These are phyloP conservation scores for Xerocomus brunneocitrinus DNA, from an alignment of 768 basidiomycete genomes.

Conservation along the genomic window DNA sequence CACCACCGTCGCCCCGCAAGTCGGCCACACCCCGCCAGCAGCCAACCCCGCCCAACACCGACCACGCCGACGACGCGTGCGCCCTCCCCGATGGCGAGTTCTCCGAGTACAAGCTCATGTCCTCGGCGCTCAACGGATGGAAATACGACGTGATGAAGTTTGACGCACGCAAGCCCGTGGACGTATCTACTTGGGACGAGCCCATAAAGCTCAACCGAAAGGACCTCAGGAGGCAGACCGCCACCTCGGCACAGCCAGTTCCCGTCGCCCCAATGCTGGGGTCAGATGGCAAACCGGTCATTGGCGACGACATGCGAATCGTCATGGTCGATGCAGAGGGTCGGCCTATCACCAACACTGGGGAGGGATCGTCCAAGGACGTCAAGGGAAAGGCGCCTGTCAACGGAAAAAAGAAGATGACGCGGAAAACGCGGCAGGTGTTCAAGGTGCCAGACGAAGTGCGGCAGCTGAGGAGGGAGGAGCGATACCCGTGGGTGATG, in stretches of 20 bases:
- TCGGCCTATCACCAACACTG: conserved; percentile 49
- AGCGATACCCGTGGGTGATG: conserved; percentile 89
- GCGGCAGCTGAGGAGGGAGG: conserved; percentile 76
- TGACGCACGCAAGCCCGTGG: conserved; percentile 66
- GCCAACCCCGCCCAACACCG: conserved; percentile 35
- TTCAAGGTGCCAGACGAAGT: conserved; percentile 76
- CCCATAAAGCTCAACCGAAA: conserved; percentile 89
- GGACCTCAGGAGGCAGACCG: conserved; percentile 56
- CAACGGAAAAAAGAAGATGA: conserved; percentile 66
- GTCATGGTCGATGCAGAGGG: conserved; percentile 84
- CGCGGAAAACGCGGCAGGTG: conserved; percentile 81
- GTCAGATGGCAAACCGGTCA: conserved; percentile 77
- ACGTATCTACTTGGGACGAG: conserved; percentile 60
- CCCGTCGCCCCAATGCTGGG: conserved; percentile 75
- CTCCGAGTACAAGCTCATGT: conserved; percentile 75
- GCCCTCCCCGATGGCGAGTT: conserved; percentile 64
- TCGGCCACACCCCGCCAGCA: conserved; percentile 38
- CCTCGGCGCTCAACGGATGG: conserved; percentile 79
- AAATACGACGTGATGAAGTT: conserved; percentile 94
- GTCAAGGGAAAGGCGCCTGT: conserved; percentile 41
- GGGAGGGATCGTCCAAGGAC: conserved; percentile 26
- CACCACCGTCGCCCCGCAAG: conserved; percentile 31
- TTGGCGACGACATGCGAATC: conserved; percentile 68
- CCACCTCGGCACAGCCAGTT: conserved; percentile 36
- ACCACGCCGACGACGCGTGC: conserved; percentile 48